These are phyloP conservation scores for Ophiocordyceps australis DNA, from an alignment of 2,329 filamentous ascomycete genomes.

Conservation along the genomic window DNA sequence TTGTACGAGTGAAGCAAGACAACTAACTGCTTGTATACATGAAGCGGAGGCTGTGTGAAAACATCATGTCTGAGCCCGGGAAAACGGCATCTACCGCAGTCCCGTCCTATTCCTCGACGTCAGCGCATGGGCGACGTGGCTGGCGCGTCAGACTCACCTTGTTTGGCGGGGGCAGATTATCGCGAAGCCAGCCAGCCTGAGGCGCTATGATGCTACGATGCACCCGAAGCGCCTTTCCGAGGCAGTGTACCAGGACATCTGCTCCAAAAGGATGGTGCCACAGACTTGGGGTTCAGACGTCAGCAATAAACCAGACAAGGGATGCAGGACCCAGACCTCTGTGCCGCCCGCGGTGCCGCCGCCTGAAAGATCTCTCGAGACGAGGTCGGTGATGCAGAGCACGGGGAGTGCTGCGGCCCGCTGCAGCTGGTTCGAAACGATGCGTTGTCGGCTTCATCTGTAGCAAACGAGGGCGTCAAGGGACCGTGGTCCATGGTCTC, in stretches of 20 bases:
- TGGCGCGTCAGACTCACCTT: constrained; percentile 5
- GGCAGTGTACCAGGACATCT: constrained; percentile 12
- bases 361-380: constrained; percentile 9
- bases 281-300: constrained; percentile 6
- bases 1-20: neutral
- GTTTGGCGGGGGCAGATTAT: constrained; percentile 11
- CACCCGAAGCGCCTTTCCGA: constrained; percentile 8
- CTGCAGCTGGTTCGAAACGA: no score
- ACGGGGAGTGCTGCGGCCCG: neutral
- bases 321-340: constrained; percentile 5
- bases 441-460: no score
- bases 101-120: constrained; percentile 10
- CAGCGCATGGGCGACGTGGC: no score
- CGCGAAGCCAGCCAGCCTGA: constrained; percentile 15
- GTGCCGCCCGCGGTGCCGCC: constrained; percentile 9
- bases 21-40: constrained; percentile 16
- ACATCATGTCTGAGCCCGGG: constrained; percentile 7
- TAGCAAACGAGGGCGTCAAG: no score
- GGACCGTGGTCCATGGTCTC: no score
- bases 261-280: constrained; percentile 14
- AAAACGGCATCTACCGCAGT: constrained; percentile 9
- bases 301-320: neutral
- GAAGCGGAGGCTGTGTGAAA: constrained; percentile 13
- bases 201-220: constrained; percentile 15
- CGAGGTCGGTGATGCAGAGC: neutral